Conservation (phyloP, 2,329 filamentous ascomycete species). For the Colletotrichum truncatum region DNA sequence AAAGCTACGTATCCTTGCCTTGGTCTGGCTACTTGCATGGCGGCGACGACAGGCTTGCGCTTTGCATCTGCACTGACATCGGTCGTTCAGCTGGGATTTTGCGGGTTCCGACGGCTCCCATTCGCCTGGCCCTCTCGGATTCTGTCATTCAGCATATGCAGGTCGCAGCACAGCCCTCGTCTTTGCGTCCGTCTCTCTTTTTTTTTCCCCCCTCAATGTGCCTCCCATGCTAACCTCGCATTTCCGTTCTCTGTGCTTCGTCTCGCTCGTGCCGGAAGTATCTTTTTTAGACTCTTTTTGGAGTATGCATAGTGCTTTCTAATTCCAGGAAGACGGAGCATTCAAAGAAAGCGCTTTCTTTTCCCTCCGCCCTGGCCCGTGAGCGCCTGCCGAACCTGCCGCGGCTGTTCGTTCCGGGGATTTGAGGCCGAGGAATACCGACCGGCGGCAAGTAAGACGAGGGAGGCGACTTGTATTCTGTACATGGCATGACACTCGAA, state of each 20-base stretch:
- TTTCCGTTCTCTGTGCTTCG: not conserved
- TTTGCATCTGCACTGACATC: not conserved
- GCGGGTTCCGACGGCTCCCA: constrained; percentile 37
- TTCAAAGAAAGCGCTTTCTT: not conserved
- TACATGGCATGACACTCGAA: not conserved
- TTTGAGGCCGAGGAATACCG: not conserved
- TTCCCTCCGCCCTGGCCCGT: not conserved
- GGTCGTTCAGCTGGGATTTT: constrained; percentile 1
- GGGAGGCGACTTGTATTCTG: not conserved
- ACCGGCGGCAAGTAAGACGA: not conserved
- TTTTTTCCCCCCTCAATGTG: not conserved
- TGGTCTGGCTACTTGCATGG: not conserved
- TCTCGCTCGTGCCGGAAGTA: not conserved
- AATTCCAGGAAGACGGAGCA: constrained; percentile 5
- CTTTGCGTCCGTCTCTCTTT: constrained; percentile 15
- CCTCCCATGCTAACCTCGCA: not conserved
- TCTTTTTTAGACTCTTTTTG: constrained; percentile 5
- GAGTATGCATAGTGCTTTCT: constrained; percentile 1
- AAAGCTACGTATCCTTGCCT: not conserved
- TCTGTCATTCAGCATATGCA: constrained; percentile 45
- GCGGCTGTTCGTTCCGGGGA: not conserved
- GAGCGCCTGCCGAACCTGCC: constrained; percentile 16
- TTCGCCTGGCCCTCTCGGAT: constrained; percentile 39
- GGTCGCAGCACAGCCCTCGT: constrained; percentile 44
- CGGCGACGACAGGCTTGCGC: constrained; percentile 3